phyloP scores from a whole-genome alignment of 2,329 filamentous ascomycete genomes.

The Neophaeococcomyces mojaviensis region DNA sequence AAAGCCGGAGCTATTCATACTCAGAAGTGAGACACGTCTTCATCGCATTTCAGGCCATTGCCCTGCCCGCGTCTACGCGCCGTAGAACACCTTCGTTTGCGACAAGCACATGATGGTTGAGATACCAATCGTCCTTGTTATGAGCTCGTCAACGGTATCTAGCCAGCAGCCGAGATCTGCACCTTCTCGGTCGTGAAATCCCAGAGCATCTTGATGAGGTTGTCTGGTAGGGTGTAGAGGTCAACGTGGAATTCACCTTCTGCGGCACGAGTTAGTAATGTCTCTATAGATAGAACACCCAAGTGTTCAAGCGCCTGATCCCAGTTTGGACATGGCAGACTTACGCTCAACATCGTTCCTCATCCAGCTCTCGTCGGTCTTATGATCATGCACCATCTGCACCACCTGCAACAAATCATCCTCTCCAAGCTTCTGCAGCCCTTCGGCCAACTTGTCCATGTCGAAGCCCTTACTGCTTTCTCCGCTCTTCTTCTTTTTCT shows the following conservation, averaged over 20 bases:
- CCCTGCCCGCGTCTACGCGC: no score
- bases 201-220: conserved; percentile 88
- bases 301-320: no score
- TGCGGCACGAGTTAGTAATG: conserved; percentile 32
- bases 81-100: no score
- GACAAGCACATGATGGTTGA: no score
- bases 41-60: not conserved
- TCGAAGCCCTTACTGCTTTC: conserved; percentile 61
- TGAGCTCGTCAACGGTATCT: not conserved
- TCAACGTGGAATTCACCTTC: conserved; percentile 98
- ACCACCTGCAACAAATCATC: conserved; percentile 92
- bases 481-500: conserved; percentile 58
- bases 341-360: conserved; percentile 94
- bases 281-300: no score
- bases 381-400: conserved; percentile 97
- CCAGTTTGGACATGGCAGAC: no score
- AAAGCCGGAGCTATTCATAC: not conserved
- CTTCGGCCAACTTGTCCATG: conserved; percentile 95
- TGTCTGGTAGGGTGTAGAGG: conserved; percentile 90
- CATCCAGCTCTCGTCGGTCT: conserved; percentile 86
- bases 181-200: conserved; percentile 59
- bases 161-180: conserved; percentile 18
- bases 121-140: no score
- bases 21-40: not conserved
- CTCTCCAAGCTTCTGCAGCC: conserved; percentile 78